Conservation (phyloP, 352 stramenopile species). For the Globisporangium sylvaticum region DNA sequence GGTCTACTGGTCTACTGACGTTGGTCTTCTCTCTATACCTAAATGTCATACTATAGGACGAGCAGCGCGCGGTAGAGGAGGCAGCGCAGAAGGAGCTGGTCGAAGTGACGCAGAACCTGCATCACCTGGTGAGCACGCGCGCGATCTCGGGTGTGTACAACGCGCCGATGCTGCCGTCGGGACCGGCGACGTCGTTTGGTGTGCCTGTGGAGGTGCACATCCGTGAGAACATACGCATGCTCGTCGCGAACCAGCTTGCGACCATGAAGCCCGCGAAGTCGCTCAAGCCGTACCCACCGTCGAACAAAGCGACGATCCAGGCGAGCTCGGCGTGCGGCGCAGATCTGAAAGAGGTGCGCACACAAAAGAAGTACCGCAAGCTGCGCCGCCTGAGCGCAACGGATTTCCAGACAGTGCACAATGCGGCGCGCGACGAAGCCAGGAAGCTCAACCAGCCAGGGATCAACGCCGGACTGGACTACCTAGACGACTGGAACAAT, state of each 20-base stretch:
- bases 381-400: slow-evolving; percentile 32
- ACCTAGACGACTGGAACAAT: slow-evolving; percentile 61
- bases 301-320: slow-evolving; percentile 51
- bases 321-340: slow-evolving; percentile 36
- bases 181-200: slow-evolving; percentile 42
- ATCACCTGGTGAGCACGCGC: slow-evolving; percentile 59
- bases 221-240: slow-evolving; percentile 38
- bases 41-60: slow-evolving; percentile 15
- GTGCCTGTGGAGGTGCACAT: slow-evolving; percentile 64
- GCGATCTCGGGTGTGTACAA: slow-evolving; percentile 61
- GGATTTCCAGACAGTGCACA: slow-evolving; percentile 51
- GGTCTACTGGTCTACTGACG: neutral
- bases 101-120: slow-evolving; percentile 53
- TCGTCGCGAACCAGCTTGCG: slow-evolving; percentile 32
- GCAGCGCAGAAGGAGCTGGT: slow-evolving; percentile 40
- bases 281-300: slow-evolving; percentile 48
- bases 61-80: slow-evolving; percentile 28
- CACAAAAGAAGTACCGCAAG: slow-evolving; percentile 67
- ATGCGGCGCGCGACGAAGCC: slow-evolving; percentile 34
- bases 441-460: slow-evolving; percentile 37
- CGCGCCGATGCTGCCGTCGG: slow-evolving; percentile 33
- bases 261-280: slow-evolving; percentile 28
- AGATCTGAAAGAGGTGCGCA: slow-evolving; percentile 37
- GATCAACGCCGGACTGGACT: slow-evolving; percentile 54
- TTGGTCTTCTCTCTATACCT: neutral